phyloP scores from a whole-genome alignment of 2,329 filamentous ascomycete genomes.

The Colletotrichum sublineola region DNA sequence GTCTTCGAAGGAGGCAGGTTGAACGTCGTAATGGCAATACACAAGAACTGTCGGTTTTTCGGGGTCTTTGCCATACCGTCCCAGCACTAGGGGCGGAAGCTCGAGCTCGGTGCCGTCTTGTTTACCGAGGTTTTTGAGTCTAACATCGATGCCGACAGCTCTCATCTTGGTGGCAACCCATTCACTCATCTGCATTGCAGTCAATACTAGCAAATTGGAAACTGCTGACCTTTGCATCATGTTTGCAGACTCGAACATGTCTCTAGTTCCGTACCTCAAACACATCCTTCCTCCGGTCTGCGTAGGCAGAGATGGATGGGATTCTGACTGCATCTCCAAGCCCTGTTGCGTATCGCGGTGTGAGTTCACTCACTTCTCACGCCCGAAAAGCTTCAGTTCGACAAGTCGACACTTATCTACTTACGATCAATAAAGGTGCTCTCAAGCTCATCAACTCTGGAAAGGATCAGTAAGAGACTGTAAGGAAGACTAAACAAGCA shows the following conservation, averaged over 20 bases:
- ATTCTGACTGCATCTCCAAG: constrained; percentile 94
- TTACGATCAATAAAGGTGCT: constrained; percentile 26
- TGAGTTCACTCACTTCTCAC: background rate
- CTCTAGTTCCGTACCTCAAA: constrained; percentile 66
- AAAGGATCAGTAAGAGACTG: background rate
- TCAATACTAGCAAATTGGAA: background rate
- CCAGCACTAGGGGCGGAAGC: constrained; percentile 91
- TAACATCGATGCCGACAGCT: constrained; percentile 86
- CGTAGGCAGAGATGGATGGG: constrained; percentile 93
- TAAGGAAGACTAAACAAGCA: background rate
- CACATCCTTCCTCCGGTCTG: constrained; percentile 89
- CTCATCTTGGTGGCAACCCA: constrained; percentile 88
- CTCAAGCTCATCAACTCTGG: constrained; percentile 34
- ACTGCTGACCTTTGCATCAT: no score
- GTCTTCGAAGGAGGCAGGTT: constrained; percentile 92
- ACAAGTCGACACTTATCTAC: background rate
- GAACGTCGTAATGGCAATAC: constrained; percentile 98
- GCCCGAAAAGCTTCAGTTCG: background rate
- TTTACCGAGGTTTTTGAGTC: constrained; percentile 88
- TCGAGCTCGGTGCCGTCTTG: constrained; percentile 92
- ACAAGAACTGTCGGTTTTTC: constrained; percentile 95
- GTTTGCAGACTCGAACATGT: background rate
- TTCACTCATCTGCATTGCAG: constrained; percentile 80
- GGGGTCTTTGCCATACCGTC: constrained; percentile 90
- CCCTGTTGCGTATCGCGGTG: background rate